phyloP scores from a whole-genome alignment of 1,284 basidiomycete genomes.

The Trichosporon sp. region DNA sequence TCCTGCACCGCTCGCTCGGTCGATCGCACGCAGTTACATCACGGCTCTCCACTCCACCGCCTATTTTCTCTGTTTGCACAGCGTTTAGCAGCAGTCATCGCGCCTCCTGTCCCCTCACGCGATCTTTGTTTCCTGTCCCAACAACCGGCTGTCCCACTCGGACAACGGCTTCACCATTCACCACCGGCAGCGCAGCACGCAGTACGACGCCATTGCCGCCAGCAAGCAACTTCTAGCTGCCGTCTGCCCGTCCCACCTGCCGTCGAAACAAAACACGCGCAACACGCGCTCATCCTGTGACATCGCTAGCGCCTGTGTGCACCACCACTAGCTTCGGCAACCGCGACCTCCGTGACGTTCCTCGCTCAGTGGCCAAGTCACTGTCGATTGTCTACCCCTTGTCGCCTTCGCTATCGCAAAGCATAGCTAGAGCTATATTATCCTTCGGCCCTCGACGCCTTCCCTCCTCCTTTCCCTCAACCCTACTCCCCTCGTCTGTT shows the following conservation, averaged over 20 bases:
- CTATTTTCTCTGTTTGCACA: neutral
- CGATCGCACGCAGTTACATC: neutral
- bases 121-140: neutral
- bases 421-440: neutral
- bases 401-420: neutral
- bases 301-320: neutral
- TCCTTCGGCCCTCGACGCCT: neutral
- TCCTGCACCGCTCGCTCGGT: neutral
- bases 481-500: neutral
- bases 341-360: slow-evolving; percentile 3
- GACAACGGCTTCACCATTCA: neutral
- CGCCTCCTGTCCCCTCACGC: slow-evolving; percentile 1
- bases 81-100: neutral
- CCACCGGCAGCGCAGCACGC: neutral
- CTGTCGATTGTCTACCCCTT: neutral
- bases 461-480: neutral
- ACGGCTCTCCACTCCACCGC: slow-evolving; percentile 8
- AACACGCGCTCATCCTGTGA: slow-evolving; percentile 12
- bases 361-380: slow-evolving; percentile 4
- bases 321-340: slow-evolving; percentile 6
- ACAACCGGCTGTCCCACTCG: neutral
- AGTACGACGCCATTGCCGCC: neutral
- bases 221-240: neutral
- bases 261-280: neutral
- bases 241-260: neutral